phyloP scores from a whole-genome alignment of 2,329 filamentous ascomycete genomes.

The Pseudophaeomoniella oleicola region DNA sequence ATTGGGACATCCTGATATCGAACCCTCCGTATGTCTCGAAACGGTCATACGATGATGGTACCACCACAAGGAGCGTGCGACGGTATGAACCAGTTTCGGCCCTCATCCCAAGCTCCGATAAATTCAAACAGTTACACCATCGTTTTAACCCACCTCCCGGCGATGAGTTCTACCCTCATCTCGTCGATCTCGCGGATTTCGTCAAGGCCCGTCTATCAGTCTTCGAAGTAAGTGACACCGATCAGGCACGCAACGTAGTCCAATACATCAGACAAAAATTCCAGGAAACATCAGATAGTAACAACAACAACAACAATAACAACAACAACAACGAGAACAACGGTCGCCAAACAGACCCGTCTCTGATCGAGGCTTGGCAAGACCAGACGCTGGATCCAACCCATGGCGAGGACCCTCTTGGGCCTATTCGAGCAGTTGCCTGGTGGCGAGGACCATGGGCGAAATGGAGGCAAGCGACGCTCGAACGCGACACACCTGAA shows the following conservation, averaged over 20 bases:
- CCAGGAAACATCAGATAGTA: constrained; percentile 18
- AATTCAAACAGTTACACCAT: constrained; percentile 3
- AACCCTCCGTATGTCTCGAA: constrained; percentile 87
- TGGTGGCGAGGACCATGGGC: neutral
- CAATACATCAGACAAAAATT: constrained; percentile 20
- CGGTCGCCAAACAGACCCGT: neutral
- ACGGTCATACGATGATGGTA: constrained; percentile 38
- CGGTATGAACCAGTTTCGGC: constrained; percentile 69
- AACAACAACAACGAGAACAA: too few relatives aligned
- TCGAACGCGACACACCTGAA: too few relatives aligned
- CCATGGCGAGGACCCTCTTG: neutral
- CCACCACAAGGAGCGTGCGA: constrained; percentile 60
- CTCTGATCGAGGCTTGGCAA: neutral
- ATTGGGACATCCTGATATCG: constrained; percentile 56
- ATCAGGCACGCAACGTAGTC: constrained; percentile 52
- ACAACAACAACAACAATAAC: too few relatives aligned
- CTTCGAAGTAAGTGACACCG: constrained; percentile 57
- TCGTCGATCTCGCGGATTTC: constrained; percentile 40
- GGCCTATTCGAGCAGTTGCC: neutral
- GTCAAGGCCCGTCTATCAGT: constrained; percentile 42
- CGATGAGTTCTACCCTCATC: constrained; percentile 53
- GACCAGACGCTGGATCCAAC: constrained; percentile 2
- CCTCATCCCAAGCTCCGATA: constrained; percentile 45
- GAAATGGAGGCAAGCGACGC: neutral
- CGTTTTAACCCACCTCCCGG: constrained; percentile 10